A percentile compares a stretch with the other conserved stretches of the same genome.
Evolutionary conservation across 352 stramenopile genomes (phyloP).

Genomic region (Pseudoperonospora humuli): DNA sequence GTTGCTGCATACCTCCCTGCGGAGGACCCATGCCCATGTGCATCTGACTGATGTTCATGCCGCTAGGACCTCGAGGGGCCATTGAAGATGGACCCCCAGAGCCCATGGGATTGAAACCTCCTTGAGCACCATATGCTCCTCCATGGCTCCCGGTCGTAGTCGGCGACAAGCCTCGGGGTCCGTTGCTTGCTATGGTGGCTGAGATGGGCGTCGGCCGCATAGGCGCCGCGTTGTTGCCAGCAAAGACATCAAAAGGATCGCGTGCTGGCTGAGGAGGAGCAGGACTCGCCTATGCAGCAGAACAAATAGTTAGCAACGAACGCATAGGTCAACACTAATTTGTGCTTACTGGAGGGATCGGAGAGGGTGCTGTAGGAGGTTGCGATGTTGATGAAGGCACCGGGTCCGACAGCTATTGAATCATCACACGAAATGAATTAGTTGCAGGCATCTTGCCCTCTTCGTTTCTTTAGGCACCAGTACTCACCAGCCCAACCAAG

Average conservation of each 20-base stretch:
- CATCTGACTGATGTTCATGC: constrained; percentile 83
- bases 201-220: constrained; percentile 33
- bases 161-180: constrained; percentile 23
- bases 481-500: constrained; percentile 63
- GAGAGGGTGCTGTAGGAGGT: constrained; percentile 28
- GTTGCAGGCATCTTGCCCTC: no score
- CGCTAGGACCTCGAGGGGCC: constrained; percentile 38
- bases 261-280: constrained; percentile 24
- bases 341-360: constrained; percentile 35
- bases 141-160: constrained; percentile 20
- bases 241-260: constrained; percentile 77
- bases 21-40: constrained; percentile 59
- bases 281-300: constrained; percentile 10
- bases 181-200: constrained; percentile 22
- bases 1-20: constrained; percentile 31
- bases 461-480: neutral
- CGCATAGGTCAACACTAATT: no score
- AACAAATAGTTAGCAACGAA: no score
- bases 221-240: constrained; percentile 20
- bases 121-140: constrained; percentile 20
- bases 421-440: no score
- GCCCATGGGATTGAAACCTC: constrained; percentile 36
- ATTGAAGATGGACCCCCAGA: constrained; percentile 32
- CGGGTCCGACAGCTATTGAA: constrained; percentile 45
- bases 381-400: constrained; percentile 35